Evolutionary conservation across 1,284 basidiomycete genomes (phyloP), one percentile per base, ranked within the genome.

Genomic region (Leccinum subspadiceum): DNA sequence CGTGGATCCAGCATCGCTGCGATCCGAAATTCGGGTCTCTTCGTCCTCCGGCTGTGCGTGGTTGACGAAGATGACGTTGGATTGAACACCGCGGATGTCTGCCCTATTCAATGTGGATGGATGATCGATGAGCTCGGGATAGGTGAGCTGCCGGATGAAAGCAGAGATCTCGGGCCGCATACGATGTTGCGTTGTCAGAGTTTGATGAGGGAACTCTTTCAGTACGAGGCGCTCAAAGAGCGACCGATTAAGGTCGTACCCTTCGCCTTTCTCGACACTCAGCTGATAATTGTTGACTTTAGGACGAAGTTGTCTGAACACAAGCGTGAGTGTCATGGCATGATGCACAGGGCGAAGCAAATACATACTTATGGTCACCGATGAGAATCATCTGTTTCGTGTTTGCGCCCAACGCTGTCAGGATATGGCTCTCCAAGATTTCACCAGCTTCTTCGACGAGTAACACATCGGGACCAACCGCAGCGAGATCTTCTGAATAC

Each of bases 371-470:
- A 68, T 89, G 86, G 64, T 89, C 87, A 2, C 86, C 86, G 37
- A 89, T 89, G 15, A 88, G 73, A 58, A 89, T 81, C 50, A 88
- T 66, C 44, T 86, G 85, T 5, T 76, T 70, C 0, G 81, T 81
- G 4, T 76, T 61, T 4, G 64, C 60, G 0, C 79, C 76, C n/a
- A 88, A 67, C 0, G 87, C 79, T 0, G 84, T 86, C 49, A 89
- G 60, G 31, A 87, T 73, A 65, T 88, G 87, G 61, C 82, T 84
- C 68, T 89, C 86, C 8, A 89, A 64, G 44, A 89, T 88, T 66
- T 89, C 87, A 10, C 87, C 87, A 0, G 86, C 86, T 68, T 89
- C 87, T 68, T 89, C 87, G 0, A 89, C 84, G 1, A 89, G 73
- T 1, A 89, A 67, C 0, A 88, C 77, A 12, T 78, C 75, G 0